Conservation (phyloP, 306 rosid species). For the Nissolia schottii region DNA sequence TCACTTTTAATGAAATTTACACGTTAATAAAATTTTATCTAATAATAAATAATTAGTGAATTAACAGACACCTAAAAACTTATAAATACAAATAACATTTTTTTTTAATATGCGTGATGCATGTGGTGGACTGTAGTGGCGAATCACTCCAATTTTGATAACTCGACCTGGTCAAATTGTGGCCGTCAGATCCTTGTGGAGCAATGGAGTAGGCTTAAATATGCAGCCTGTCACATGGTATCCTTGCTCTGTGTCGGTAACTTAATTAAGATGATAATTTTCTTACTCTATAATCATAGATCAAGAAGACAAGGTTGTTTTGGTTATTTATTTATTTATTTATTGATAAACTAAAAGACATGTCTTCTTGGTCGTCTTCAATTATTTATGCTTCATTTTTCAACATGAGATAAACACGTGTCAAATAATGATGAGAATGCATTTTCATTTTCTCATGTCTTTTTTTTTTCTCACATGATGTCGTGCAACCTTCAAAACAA, state of each 20-base stretch:
- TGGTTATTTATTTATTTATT: too few species aligned
- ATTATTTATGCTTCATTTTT: slow-evolving; percentile 7
- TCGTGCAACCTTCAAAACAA: background rate
- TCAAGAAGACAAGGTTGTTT: too few species aligned
- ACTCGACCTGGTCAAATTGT: background rate
- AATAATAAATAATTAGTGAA: too few species aligned
- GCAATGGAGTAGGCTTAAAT: background rate
- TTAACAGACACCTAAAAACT: too few species aligned
- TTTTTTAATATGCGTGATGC: too few species aligned
- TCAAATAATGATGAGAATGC: slow-evolving; percentile 7
- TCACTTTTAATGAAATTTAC: too few species aligned
- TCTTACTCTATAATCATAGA: background rate
- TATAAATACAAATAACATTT: too few species aligned
- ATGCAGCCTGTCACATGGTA: background rate
- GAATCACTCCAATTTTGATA: background rate
- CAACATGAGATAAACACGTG: background rate
- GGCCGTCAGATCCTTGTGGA: background rate
- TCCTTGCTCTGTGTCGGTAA: slow-evolving; percentile 33
- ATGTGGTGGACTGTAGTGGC: background rate
- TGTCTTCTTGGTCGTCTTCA: background rate
- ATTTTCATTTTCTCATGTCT: background rate
- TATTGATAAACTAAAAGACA: background rate
- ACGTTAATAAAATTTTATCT: too few species aligned
- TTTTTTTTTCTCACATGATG: background rate
- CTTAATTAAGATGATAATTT: background rate